Evolutionary conservation across 2,329 filamentous ascomycete genomes (phyloP), one percentile per base, ranked within the genome.

Genomic region (Pseudocercospora musae): DNA sequence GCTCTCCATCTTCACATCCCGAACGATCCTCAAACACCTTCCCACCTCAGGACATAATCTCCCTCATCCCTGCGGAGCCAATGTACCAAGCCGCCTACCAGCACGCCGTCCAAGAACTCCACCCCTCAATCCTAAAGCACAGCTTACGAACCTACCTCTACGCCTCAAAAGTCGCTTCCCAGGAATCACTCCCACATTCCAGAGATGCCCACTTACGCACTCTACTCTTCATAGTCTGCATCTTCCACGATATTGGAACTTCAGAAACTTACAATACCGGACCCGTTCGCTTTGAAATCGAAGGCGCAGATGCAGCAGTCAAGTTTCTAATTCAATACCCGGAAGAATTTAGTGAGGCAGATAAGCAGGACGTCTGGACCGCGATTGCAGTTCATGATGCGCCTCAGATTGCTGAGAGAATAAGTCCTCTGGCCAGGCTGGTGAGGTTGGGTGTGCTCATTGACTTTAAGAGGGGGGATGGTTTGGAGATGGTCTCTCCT

Each of bases 321-420:
- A 46, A 63, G 1, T 71, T 74, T 58, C 69, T 81, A 9, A 6
- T 4, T 0, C 4, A 21, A 5, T 48, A 48, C 5, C 20, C 20
- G 5, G 50, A 37, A 27, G 65, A 64, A 9, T 54, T 74, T 2
- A 58, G 60, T 11, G 64, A 70, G 4, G 59, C 69, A 2, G 73
- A 78, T 25, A 68, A 67, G 11, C 75, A 77, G 31, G 71, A 78
- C n/a, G 76, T 80, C 18, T 81, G 79, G 79, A 75, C 73, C 6
- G 78, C 79, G 0, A 80, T 82, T 56, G 78, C 79, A 0, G 65
- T 79, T 31, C 79, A 81, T 60, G 80, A 77, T 1, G 76, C 73
- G n/a, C 75, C 77, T 2, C 74, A 76, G 0, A 78, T 81, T 55
- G 78, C 77, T n/a, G 77, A 81, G 66, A 70, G 77, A 0, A 80